Evolutionary conservation across 495 filamentous ascomycete genomes (phyloP), one percentile per base, ranked within the genome.

Genomic region (Podospora comata): DNA sequence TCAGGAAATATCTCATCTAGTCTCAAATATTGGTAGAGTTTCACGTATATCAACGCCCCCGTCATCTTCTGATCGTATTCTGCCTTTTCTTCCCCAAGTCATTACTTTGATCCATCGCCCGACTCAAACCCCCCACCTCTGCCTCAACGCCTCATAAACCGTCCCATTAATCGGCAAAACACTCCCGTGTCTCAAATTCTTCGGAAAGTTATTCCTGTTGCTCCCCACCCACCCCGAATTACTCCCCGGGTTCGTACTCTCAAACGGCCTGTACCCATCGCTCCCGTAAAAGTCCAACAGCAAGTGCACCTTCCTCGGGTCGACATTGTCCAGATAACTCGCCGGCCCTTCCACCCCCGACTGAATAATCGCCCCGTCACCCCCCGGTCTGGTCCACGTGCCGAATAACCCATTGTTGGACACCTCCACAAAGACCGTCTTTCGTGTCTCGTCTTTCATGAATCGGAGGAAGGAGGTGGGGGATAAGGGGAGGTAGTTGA

Each of bases 371-470:
- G 81, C 80, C 1, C 15, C 64, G 4, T 70, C 70, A 0, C 83
- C 82, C 1, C 80, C 84, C 1, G 80, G 78, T 0, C 84, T 71
- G 0, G 81, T 83, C 83, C 84, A 85, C n/a, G 73, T 81, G 0
- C 84, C 83, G 66, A 85, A 85, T 1, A 86, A 74, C 2, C 84
- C 84, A 0, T 70, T 79, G 0, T 78, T 72, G 6, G 79, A 81
- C 20, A 78, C 76, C 65, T 86, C 82, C 58, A 76, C 74, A 69
- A 84, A 86, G 30, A 85, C 84, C 4, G 78, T 83, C 65, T 83
- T 85, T 6, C 73, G 74, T 2, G 81, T 76, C 67, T 86, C 84
- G 74, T 86, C 82, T 65, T 85, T 86, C 78, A 85, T 81, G 69
- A 85, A 86, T 16, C 83, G 76, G 26, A 83, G 69, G 59, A 81